Percentiles rank a stretch among this genome's conserved stretches.
Evolutionary conservation across 164 flowering plant species (phyloP).

Genomic region (Echeveria elegans): DNA sequence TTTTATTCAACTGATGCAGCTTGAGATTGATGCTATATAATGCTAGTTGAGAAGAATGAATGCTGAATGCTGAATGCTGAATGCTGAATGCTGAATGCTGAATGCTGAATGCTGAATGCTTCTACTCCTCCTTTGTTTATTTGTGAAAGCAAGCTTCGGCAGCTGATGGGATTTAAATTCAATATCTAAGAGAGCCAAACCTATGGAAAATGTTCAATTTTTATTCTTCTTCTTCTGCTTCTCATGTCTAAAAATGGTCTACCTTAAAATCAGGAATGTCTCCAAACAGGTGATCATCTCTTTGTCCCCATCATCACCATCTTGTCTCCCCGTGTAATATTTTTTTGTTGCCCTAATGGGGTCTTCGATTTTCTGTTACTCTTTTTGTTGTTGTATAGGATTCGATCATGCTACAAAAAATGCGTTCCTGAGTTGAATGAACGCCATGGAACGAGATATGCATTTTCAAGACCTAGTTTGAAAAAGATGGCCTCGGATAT

Average conservation of each 20-base stretch:
- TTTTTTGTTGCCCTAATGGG: too few relatives aligned
- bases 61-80: neutral
- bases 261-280: slow-evolving; percentile 2
- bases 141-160: neutral
- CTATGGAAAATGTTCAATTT: too few relatives aligned
- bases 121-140: neutral
- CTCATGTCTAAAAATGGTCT: neutral
- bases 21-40: too few relatives aligned
- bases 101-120: neutral
- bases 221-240: neutral
- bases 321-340: too few relatives aligned
- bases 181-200: too few relatives aligned
- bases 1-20: too few relatives aligned
- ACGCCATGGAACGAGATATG: neutral
- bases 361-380: neutral
- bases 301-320: neutral
- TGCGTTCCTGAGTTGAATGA: neutral
- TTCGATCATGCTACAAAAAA: neutral
- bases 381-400: neutral
- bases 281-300: slow-evolving; percentile 2
- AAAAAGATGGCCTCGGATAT: neutral
- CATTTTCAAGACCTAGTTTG: neutral
- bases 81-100: neutral
- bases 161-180: neutral
- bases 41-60: too few relatives aligned